Evolutionary conservation across 257 asterid species (phyloP).

Genomic region (Solanum ahanhuiri): DNA sequence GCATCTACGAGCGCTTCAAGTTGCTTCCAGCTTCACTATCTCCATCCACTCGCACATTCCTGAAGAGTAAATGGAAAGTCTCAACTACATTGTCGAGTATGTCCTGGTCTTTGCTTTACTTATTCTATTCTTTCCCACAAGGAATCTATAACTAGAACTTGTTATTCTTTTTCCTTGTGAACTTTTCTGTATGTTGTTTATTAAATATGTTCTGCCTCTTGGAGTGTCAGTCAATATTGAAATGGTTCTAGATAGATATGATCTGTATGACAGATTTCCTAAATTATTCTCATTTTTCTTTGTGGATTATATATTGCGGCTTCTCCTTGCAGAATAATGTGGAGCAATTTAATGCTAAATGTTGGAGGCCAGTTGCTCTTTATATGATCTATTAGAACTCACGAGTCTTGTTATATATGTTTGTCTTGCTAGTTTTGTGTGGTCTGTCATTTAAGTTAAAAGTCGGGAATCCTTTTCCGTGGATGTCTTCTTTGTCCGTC

Average conservation of each 20-base stretch:
- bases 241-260: background rate
- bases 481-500: background rate
- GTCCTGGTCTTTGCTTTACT: slow-evolving; percentile 4
- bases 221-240: background rate
- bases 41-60: slow-evolving; percentile 34
- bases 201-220: background rate
- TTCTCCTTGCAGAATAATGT: background rate
- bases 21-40: slow-evolving; percentile 46
- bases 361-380: background rate
- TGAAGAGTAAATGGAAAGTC: slow-evolving; percentile 49
- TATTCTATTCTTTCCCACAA: background rate
- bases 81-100: slow-evolving; percentile 41
- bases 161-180: background rate
- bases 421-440: background rate
- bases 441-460: background rate
- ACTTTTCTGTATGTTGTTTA: background rate
- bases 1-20: slow-evolving; percentile 66
- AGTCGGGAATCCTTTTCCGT: background rate
- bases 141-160: background rate
- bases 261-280: background rate
- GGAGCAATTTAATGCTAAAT: background rate
- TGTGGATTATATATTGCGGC: background rate
- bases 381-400: background rate
- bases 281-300: background rate
- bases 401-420: background rate